phyloP scores from a whole-genome alignment of 1,284 basidiomycete genomes.

The Fomitopsis palustris region DNA sequence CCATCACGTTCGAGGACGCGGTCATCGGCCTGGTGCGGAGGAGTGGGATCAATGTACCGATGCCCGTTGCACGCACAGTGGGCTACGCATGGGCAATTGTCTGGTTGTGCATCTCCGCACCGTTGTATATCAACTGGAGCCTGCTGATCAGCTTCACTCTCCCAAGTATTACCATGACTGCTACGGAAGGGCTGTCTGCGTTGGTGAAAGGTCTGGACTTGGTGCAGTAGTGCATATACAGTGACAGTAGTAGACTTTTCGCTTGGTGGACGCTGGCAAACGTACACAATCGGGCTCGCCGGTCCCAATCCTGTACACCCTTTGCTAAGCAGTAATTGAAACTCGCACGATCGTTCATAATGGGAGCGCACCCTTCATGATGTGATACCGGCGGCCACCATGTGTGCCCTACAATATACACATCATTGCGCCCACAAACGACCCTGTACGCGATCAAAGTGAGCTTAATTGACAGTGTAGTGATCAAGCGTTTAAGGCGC shows the following conservation, averaged over 20 bases:
- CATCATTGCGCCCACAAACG: no score
- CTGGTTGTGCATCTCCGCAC: slow-evolving; percentile 11
- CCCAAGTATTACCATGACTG: neutral
- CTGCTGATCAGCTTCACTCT: neutral
- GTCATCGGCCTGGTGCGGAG: slow-evolving; percentile 15
- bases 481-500: neutral
- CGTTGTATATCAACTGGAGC: slow-evolving; percentile 11
- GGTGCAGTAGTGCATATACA: neutral
- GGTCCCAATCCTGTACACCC: neutral
- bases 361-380: no score
- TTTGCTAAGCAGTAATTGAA: no score
- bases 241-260: neutral
- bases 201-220: neutral
- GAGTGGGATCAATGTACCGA: neutral
- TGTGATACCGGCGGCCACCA: no score
- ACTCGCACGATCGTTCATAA: no score
- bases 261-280: neutral
- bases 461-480: neutral
- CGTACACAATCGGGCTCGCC: neutral
- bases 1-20: slow-evolving; percentile 27
- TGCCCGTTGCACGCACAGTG: neutral
- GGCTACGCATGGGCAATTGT: slow-evolving; percentile 17
- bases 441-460: neutral
- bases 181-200: neutral
- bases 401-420: no score